phyloP scores from a whole-genome alignment of 176 grass and related monocot species.

The Dactylis glomerata region DNA sequence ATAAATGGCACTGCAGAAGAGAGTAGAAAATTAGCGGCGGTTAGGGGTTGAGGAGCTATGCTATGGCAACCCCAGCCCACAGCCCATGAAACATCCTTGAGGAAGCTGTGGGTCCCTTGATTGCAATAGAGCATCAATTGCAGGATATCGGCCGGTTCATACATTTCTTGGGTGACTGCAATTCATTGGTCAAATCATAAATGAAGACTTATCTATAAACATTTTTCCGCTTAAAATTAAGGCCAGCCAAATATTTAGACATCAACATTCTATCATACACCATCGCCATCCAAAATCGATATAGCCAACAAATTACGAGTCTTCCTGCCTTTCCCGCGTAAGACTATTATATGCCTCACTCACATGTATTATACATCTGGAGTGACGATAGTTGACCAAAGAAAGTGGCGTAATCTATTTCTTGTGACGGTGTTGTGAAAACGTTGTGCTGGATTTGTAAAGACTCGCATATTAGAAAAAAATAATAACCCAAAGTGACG shows the following conservation, averaged over 20 bases:
- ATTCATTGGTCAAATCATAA: not conserved
- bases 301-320: not conserved
- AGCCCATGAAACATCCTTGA: constrained; percentile 32
- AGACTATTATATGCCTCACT: not conserved
- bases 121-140: not conserved
- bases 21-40: constrained; percentile 38
- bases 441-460: not conserved
- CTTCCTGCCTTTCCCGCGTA: too few species aligned
- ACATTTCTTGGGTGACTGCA: not conserved
- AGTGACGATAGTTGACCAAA: not conserved
- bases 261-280: not conserved
- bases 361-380: not conserved
- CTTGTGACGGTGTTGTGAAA: not conserved
- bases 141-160: not conserved
- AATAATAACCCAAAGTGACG: too few species aligned
- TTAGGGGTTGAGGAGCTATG: constrained; percentile 33
- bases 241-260: not conserved
- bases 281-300: not conserved
- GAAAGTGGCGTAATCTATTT: not conserved
- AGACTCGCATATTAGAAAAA: not conserved
- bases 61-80: constrained; percentile 24
- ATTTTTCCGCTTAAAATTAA: not conserved
- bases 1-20: constrained; percentile 38
- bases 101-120: constrained; percentile 16
- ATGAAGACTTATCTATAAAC: not conserved